Conservation (phyloP, 2,329 filamentous ascomycete species). For the Ophiosphaerella korrae region DNA sequence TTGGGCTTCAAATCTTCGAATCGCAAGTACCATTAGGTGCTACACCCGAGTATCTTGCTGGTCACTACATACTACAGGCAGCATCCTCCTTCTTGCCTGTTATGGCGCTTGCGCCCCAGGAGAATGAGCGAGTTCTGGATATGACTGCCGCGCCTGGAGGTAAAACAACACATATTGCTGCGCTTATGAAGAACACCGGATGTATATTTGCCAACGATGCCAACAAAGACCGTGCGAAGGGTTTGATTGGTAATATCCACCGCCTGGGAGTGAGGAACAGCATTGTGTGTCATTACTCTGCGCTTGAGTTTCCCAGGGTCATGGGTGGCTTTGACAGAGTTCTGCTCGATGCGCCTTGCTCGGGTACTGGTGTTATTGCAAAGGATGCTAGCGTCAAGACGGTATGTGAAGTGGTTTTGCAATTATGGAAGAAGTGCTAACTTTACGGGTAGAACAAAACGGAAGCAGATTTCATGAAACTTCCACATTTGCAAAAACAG, state of each 20-base stretch:
- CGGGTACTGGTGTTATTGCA: constrained; percentile 94
- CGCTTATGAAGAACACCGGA: constrained; percentile 96
- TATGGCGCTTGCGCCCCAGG: constrained; percentile 94
- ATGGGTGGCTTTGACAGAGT: constrained; percentile 97
- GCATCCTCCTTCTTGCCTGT: constrained; percentile 96
- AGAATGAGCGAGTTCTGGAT: constrained; percentile 88
- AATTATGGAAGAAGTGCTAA: not conserved
- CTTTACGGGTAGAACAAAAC: constrained; percentile 72
- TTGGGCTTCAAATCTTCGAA: constrained; percentile 95
- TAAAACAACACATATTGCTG: constrained; percentile 96
- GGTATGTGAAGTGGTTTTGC: not conserved
- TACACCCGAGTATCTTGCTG: constrained; percentile 94
- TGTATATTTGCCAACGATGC: constrained; percentile 96
- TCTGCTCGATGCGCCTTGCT: constrained; percentile 91
- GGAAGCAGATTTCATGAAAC: constrained; percentile 88
- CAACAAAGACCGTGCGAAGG: constrained; percentile 90
- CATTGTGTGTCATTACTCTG: constrained; percentile 94
- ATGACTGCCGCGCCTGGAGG: constrained; percentile 95
- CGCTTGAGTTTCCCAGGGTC: constrained; percentile 88
- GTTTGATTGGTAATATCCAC: constrained; percentile 94
- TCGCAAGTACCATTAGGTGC: constrained; percentile 85
- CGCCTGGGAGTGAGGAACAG: constrained; percentile 92
- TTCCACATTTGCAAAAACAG: constrained; percentile 95
- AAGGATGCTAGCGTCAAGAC: constrained; percentile 98
- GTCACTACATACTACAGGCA: constrained; percentile 97